phyloP scores from a whole-genome alignment of 768 basidiomycete species.

The Russula sp. region DNA sequence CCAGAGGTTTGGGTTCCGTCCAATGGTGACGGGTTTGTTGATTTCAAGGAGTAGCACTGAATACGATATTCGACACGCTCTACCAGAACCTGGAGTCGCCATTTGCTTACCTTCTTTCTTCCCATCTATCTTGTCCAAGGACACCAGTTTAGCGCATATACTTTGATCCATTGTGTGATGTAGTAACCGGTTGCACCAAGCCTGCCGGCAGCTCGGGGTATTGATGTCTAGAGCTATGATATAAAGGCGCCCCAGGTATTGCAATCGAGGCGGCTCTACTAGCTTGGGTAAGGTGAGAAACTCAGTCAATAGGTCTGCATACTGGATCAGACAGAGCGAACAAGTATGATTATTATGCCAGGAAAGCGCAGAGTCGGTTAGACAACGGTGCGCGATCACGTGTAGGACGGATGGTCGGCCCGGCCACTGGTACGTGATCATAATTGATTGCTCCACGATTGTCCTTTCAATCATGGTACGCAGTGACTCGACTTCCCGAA shows the following conservation, averaged over 20 bases:
- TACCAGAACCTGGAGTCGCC: not conserved
- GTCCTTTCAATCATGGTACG: constrained; percentile 7
- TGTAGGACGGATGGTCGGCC: not conserved
- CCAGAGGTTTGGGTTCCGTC: constrained; percentile 66
- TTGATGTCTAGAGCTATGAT: too few species aligned
- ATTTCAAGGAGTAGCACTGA: constrained; percentile 56
- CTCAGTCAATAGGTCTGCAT: too few species aligned
- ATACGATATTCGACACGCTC: not conserved
- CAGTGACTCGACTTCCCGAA: not conserved
- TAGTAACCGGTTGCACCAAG: not conserved
- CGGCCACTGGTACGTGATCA: not conserved
- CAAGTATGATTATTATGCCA: not conserved
- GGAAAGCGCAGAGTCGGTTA: not conserved
- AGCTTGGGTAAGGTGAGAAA: not conserved
- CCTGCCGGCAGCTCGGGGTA: too few species aligned
- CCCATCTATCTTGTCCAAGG: constrained; percentile 43
- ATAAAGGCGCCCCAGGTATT: not conserved
- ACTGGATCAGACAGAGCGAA: not conserved
- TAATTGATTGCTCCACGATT: not conserved
- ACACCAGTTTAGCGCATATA: constrained; percentile 71
- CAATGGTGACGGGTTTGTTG: constrained; percentile 58
- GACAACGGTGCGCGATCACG: not conserved
- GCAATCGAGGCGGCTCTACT: not conserved
- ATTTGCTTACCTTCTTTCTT: constrained; percentile 51
- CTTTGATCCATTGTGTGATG: not conserved